These are phyloP conservation scores for Clavariopsis aquatica DNA, from an alignment of 495 filamentous ascomycete genomes.

Conservation along the genomic window DNA sequence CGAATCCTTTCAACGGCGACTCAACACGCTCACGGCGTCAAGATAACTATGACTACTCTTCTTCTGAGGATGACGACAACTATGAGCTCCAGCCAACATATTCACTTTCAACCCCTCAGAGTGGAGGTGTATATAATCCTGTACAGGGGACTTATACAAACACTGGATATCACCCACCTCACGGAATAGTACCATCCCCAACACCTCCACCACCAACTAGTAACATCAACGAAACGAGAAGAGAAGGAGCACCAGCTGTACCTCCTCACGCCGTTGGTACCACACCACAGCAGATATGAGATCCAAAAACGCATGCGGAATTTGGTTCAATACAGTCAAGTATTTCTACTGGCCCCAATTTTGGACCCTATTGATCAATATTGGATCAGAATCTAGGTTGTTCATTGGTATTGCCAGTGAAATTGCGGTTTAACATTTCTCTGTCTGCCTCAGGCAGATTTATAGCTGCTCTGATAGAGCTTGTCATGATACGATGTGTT, in stretches of 20 bases:
- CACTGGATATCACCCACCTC: constrained; percentile 30
- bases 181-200: constrained; percentile 16
- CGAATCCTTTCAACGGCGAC: constrained; percentile 26
- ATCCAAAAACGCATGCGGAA: not conserved
- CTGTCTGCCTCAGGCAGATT: not conserved
- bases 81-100: constrained; percentile 39
- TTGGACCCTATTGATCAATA: not conserved
- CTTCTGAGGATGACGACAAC: constrained; percentile 39
- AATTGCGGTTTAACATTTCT: not conserved
- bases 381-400: not conserved
- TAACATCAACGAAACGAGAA: constrained; percentile 17
- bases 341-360: not conserved
- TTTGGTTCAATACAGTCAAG: not conserved
- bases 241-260: constrained; percentile 4
- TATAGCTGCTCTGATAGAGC: not conserved
- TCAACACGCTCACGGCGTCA: constrained; percentile 1
- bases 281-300: constrained; percentile 7
- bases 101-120: constrained; percentile 28
- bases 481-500: not conserved
- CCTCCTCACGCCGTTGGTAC: constrained; percentile 26
- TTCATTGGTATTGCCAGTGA: not conserved
- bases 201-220: constrained; percentile 24
- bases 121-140: constrained; percentile 26
- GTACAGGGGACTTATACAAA: constrained; percentile 25
- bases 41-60: constrained; percentile 36